Evolutionary conservation across 192 early-diverging fungal species (phyloP).

Genomic region (Rhizophagus prolifer): DNA sequence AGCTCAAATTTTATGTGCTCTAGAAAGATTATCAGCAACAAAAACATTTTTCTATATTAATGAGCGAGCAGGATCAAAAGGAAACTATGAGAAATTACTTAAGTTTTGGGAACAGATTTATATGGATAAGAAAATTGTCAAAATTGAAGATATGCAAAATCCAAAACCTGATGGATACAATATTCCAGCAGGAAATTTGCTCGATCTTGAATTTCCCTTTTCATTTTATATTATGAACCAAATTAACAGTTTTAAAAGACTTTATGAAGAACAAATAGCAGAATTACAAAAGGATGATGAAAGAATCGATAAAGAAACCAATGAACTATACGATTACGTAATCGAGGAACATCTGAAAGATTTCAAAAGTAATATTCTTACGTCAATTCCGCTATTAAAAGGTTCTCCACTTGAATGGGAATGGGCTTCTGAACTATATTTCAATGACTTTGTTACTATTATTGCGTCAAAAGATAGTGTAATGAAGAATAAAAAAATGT

Average conservation of each 20-base stretch:
- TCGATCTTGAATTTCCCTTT: conserved; percentile 26
- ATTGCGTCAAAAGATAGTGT: no score
- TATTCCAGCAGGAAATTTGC: background rate
- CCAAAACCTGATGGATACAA: conserved; percentile 27
- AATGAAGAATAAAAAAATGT: background rate
- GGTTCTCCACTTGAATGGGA: background rate
- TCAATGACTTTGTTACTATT: no score
- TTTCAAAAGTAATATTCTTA: conserved; percentile 1
- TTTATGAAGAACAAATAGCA: conserved; percentile 11
- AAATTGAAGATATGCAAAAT: conserved; percentile 8
- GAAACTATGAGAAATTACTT: no score
- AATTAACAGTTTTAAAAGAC: conserved; percentile 14
- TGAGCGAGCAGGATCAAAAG: no score
- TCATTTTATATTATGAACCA: conserved; percentile 18
- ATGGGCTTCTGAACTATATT: no score
- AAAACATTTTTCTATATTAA: no score
- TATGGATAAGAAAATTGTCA: no score
- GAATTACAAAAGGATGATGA: conserved; percentile 3
- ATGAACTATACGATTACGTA: background rate
- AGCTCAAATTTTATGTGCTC: no score
- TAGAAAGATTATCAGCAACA: no score
- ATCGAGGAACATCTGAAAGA: background rate
- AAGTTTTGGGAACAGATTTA: no score
- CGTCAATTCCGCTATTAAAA: background rate
- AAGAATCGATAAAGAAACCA: conserved; percentile 7